Base-by-base conservation (phyloP, 805 yeast species). In the Kazachstania africana region DNA sequence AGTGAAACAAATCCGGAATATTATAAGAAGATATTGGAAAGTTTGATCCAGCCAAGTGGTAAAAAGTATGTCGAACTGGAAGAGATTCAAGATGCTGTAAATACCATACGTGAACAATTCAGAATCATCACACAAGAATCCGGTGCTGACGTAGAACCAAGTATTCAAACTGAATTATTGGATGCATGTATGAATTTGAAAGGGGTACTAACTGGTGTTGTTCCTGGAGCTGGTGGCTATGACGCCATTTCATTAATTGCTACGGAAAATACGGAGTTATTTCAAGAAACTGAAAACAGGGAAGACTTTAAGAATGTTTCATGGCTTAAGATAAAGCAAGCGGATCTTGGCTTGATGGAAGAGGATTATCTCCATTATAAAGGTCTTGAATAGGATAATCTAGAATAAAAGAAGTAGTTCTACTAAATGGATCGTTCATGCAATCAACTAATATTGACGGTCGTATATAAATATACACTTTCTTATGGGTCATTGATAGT, bases 151-250 rank as follows among this genome's bases (percentile, higher is more conserved):
- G 72, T 91, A 30, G 97, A 91, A 55, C 98, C 98, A 0, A 55
- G 49, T 2, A 60, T 66, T 14, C 98, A 91, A 55, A 81, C 95
- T 0, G 37, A 43, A 2, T 61, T 91, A 5, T 58, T 91, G 6
- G 73, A 88, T 47, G 52, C 60, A 12, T 73, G 80, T 36, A 52
- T 65, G 25, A 42, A 54, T 6, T 48, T 82, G 14, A 62, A 61
- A 0, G 98, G 98, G 12, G 91, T 84, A 19, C 44, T 88, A 13
- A 94, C 95, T 0, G 96, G 95, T n/a, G 87, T 91, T 21, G 94
- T 91, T 3, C 98, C 98, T 0, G 98, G 98, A 2, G 98, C 98
- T 0, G 98, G 98, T 17, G 98, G 98, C 0, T 80, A 75, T 50
- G 98, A 91, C 60, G 98, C 98, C 1, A 71, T 91, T 13, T 71